Percentiles rank a stretch among this genome's conserved stretches.
Evolutionary conservation across 2,329 filamentous ascomycete species (phyloP).

Genomic region (Arthrobotrys pseudoclavata): DNA sequence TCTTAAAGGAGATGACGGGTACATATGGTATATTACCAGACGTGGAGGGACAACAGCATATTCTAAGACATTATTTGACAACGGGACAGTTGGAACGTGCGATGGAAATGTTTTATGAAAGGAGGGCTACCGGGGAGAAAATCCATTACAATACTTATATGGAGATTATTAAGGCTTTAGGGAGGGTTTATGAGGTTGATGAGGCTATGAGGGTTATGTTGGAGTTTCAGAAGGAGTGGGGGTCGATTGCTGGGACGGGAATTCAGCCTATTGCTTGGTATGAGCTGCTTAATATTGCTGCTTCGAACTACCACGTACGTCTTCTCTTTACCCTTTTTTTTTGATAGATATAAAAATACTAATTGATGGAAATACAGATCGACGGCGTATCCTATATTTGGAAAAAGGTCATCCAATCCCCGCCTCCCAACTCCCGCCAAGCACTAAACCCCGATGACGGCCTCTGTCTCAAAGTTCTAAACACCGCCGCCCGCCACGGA

Average conservation of each 20-base stretch:
- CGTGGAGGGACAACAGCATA: constrained; percentile 74
- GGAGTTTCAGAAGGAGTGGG: constrained; percentile 68
- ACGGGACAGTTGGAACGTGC: constrained; percentile 88
- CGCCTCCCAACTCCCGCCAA: background rate
- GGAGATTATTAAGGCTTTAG: constrained; percentile 80
- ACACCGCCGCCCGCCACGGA: constrained; percentile 77
- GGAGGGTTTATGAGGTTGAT: constrained; percentile 79
- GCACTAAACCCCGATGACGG: constrained; percentile 76
- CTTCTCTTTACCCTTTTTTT: constrained; percentile 52
- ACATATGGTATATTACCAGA: constrained; percentile 76
- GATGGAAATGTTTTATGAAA: constrained; percentile 68
- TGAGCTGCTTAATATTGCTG: constrained; percentile 81
- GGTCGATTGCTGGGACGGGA: constrained; percentile 64
- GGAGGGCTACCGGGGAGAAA: constrained; percentile 73
- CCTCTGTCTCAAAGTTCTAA: constrained; percentile 77
- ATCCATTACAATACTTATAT: constrained; percentile 79
- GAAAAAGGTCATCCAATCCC: constrained; percentile 73
- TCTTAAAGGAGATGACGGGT: constrained; percentile 80
- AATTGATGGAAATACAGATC: constrained; percentile 67
- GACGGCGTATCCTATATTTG: constrained; percentile 79
- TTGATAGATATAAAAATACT: background rate
- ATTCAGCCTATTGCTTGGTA: constrained; percentile 75
- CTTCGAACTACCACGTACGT: constrained; percentile 72
- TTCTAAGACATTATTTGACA: constrained; percentile 80
- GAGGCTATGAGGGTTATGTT: constrained; percentile 80